A percentile compares a stretch with the other conserved stretches of the same genome.
Evolutionary conservation across 2,329 filamentous ascomycete species (phyloP).

Genomic region (Meredithiella fracta): DNA sequence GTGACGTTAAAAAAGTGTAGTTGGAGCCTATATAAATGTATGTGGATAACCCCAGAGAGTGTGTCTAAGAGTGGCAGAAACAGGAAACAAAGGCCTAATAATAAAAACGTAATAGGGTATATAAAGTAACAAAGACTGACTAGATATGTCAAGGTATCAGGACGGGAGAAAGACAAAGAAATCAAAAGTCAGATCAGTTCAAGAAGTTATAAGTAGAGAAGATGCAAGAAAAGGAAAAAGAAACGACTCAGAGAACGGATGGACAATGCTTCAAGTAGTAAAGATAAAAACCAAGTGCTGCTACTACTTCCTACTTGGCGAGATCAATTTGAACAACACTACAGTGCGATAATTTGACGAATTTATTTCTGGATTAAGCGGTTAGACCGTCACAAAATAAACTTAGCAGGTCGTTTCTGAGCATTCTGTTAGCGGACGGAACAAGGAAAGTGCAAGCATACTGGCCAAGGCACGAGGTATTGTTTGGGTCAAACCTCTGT

Average conservation of each 20-base stretch:
- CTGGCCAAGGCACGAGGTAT: background rate
- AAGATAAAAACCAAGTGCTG: background rate
- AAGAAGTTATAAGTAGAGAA: background rate
- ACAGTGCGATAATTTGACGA: background rate
- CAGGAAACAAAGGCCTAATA: background rate
- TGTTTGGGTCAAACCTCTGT: background rate
- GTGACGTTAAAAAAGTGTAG: background rate
- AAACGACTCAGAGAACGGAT: background rate
- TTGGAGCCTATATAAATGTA: background rate
- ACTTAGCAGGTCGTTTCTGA: background rate
- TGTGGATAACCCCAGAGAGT: background rate
- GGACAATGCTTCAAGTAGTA: background rate
- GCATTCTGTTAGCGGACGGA: background rate
- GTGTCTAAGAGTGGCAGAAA: background rate
- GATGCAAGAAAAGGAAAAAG: background rate
- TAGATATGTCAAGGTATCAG: too few relatives aligned
- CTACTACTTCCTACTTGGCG: background rate
- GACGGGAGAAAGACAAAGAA: background rate
- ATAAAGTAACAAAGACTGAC: too few relatives aligned
- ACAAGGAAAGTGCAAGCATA: constrained; percentile 1
- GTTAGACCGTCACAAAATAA: background rate
- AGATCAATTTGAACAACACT: background rate
- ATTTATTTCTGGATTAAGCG: background rate
- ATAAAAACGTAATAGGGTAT: too few relatives aligned
- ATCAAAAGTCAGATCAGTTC: background rate